These are phyloP conservation scores for Cyclotella sp. DNA, from an alignment of 108 stramenopile genomes.

Conservation along the genomic window DNA sequence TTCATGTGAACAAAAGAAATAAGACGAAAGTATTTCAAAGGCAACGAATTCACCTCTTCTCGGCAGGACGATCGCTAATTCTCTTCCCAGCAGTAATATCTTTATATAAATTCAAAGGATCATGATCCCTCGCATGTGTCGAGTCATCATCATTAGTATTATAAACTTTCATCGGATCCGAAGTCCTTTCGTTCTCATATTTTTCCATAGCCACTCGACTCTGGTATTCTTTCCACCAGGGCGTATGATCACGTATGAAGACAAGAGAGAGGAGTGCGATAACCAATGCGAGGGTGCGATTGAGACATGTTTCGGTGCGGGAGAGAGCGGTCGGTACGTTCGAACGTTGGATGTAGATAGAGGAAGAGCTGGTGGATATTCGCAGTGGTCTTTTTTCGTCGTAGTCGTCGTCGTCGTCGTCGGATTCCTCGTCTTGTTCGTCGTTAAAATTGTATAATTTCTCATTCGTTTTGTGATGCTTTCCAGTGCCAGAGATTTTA, in stretches of 20 bases:
- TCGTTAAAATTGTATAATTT: constrained; percentile 4
- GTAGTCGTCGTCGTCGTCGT: constrained; percentile 25
- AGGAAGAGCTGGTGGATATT: constrained; percentile 16
- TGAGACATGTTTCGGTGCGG: constrained; percentile 31
- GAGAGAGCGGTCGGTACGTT: constrained; percentile 2
- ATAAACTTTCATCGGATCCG: constrained; percentile 41
- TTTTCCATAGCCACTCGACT: constrained; percentile 17
- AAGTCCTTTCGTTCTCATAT: not conserved
- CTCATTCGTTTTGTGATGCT: not conserved
- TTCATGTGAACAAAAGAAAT: not conserved
- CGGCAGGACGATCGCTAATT: constrained; percentile 30
- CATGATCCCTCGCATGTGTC: constrained; percentile 39
- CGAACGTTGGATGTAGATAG: not conserved
- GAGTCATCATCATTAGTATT: constrained; percentile 47
- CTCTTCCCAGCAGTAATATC: constrained; percentile 27
- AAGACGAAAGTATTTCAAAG: not conserved
- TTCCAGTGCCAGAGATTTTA: not conserved
- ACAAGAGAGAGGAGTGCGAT: constrained; percentile 17
- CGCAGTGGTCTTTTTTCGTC: constrained; percentile 45
- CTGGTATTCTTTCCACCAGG: constrained; percentile 37
- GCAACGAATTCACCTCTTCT: constrained; percentile 16
- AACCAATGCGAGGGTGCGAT: constrained; percentile 21
- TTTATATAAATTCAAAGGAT: constrained; percentile 30
- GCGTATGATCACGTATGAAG: constrained; percentile 30
- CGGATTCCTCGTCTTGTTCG: not conserved